These are phyloP conservation scores for Saposhnikovia divaricata DNA, from an alignment of 129 eudicot genomes.

Conservation along the genomic window DNA sequence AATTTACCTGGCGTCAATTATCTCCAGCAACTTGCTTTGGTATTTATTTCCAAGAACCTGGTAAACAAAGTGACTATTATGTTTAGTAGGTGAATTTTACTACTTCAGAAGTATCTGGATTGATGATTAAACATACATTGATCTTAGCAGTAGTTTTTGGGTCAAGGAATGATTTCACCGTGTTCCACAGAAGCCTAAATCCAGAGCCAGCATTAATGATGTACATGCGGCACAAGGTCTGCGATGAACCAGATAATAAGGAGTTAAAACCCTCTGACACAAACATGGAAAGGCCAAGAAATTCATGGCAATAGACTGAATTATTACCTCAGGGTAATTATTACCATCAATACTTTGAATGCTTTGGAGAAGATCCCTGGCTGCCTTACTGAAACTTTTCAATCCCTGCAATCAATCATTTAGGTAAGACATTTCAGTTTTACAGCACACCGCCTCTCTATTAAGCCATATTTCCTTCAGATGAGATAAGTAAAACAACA, in stretches of 20 bases:
- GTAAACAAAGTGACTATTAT: constrained; percentile 5
- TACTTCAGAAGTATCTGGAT: not conserved
- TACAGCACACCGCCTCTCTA: not conserved
- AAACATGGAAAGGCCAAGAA: constrained; percentile 2
- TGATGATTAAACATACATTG: constrained; percentile 45
- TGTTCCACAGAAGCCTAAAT: constrained; percentile 92
- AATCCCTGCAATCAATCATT: constrained; percentile 12
- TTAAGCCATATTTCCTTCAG: not conserved
- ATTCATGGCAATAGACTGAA: not conserved
- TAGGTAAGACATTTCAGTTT: not conserved
- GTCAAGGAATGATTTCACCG: constrained; percentile 90
- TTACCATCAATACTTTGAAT: constrained; percentile 26
- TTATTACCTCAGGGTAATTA: constrained; percentile 29
- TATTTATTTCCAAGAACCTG: constrained; percentile 89
- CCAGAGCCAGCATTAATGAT: constrained; percentile 98
- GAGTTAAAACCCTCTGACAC: not conserved
- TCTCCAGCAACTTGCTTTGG: constrained; percentile 84
- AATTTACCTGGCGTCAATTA: constrained; percentile 85
- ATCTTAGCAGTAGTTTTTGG: constrained; percentile 96
- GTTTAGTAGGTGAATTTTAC: constrained; percentile 7
- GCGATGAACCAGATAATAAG: constrained; percentile 2
- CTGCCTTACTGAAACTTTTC: constrained; percentile 24
- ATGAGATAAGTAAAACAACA: not conserved
- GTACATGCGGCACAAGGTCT: constrained; percentile 92
- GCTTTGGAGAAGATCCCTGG: constrained; percentile 23